A percentile compares a stretch with the other conserved stretches of the same genome.
These are phyloP conservation scores for Tulasnella sp. DNA, from an alignment of 768 basidiomycete genomes.

Conservation along the genomic window DNA sequence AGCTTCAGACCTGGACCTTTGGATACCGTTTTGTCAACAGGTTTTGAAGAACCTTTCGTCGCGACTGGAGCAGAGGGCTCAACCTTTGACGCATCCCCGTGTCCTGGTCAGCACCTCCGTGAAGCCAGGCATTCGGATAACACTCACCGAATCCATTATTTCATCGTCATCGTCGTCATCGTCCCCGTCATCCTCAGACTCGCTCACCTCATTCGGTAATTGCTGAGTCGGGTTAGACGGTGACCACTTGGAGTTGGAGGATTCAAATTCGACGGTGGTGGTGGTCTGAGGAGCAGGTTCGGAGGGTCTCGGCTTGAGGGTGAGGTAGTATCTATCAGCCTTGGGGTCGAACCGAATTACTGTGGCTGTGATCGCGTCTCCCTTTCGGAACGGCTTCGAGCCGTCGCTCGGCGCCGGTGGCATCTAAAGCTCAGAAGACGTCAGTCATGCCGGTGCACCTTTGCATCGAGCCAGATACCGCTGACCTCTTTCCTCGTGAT, in stretches of 20 bases:
- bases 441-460: not conserved
- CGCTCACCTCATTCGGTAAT: not conserved
- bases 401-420: not conserved
- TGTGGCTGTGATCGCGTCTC: constrained; percentile 39
- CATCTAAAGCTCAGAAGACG: not conserved
- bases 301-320: constrained; percentile 22
- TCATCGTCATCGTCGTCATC: constrained; percentile 18
- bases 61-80: not conserved
- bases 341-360: not conserved
- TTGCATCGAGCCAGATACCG: not conserved
- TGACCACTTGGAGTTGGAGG: constrained; percentile 13
- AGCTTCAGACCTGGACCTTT: constrained; percentile 22
- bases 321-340: constrained; percentile 18
- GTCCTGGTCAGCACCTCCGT: not conserved
- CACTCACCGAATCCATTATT: not conserved
- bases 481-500: not conserved
- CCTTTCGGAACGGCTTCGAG: constrained; percentile 30
- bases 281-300: not conserved
- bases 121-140: not conserved
- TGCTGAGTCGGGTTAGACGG: constrained; percentile 13
- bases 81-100: not conserved
- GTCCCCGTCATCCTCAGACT: constrained; percentile 7
- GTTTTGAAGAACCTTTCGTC: not conserved
- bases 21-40: not conserved
- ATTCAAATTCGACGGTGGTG: constrained; percentile 14